phyloP scores from a whole-genome alignment of 306 rosid species.

The Vigna unguiculata region DNA sequence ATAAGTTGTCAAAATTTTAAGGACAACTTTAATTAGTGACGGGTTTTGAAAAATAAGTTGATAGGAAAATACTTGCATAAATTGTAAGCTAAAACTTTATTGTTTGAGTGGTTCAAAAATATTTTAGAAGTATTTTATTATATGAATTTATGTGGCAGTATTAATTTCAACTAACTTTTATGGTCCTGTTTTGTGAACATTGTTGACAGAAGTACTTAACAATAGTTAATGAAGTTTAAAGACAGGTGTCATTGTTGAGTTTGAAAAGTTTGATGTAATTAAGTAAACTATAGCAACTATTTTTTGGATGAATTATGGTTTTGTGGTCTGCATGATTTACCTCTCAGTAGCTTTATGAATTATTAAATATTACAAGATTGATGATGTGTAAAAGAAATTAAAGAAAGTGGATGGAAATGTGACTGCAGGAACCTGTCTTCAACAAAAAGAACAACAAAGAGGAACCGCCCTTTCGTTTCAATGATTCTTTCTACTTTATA shows the following conservation, averaged over 20 bases:
- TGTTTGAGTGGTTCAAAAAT: too few relatives aligned
- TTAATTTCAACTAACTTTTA: too few relatives aligned
- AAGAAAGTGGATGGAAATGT: constrained; percentile 35
- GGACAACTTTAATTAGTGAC: too few relatives aligned
- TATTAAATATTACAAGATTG: constrained; percentile 38
- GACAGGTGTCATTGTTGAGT: constrained; percentile 44
- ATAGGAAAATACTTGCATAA: too few relatives aligned
- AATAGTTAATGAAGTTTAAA: too few relatives aligned
- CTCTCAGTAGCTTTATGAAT: constrained; percentile 37
- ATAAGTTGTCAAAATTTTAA: too few relatives aligned
- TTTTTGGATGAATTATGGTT: constrained; percentile 55
- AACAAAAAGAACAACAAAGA: constrained; percentile 35
- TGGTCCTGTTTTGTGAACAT: too few relatives aligned
- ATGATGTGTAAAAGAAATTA: constrained; percentile 37
- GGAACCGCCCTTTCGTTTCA: constrained; percentile 26
- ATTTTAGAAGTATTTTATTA: too few relatives aligned
- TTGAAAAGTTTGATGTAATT: constrained; percentile 50
- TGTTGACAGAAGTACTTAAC: too few relatives aligned
- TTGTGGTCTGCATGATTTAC: constrained; percentile 41
- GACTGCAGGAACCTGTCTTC: constrained; percentile 20
- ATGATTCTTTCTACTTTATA: constrained; percentile 33
- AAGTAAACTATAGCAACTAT: constrained; percentile 31
- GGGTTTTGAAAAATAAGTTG: too few relatives aligned
- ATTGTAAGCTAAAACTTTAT: too few relatives aligned
- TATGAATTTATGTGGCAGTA: too few relatives aligned